These are phyloP conservation scores for Rhizoctonia solani DNA, from an alignment of 1,284 basidiomycete species.

Conservation along the genomic window DNA sequence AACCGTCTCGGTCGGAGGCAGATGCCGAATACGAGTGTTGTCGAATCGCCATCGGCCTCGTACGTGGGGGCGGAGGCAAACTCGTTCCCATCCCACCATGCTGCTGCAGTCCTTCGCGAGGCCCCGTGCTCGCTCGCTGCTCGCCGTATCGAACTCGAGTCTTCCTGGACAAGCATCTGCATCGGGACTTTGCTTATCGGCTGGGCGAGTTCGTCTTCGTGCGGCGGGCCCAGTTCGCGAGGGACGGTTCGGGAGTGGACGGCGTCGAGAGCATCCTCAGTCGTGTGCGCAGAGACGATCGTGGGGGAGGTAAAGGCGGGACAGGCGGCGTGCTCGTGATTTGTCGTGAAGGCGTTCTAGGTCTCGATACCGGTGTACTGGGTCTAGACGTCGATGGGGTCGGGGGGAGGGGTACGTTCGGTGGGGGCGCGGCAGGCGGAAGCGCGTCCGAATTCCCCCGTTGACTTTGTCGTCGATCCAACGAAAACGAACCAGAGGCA, in stretches of 20 bases:
- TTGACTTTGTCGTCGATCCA: slow-evolving; percentile 12
- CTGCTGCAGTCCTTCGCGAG: neutral
- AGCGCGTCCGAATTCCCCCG: neutral
- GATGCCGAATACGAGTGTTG: slow-evolving; percentile 24
- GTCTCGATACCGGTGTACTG: slow-evolving; percentile 20
- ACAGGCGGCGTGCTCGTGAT: neutral
- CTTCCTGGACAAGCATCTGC: slow-evolving; percentile 18
- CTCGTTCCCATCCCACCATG: slow-evolving; percentile 3
- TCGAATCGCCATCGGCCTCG: neutral
- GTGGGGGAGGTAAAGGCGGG: neutral
- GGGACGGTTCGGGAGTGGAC: slow-evolving; percentile 23
- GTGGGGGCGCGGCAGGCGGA: slow-evolving; percentile 17
- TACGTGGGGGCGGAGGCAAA: slow-evolving; percentile 22
- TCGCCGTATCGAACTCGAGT: slow-evolving; percentile 7
- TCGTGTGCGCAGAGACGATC: slow-evolving; percentile 15
- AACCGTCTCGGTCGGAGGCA: slow-evolving; percentile 10
- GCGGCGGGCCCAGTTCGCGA: slow-evolving; percentile 6
- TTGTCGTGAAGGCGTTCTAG: slow-evolving; percentile 10
- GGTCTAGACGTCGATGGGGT: neutral
- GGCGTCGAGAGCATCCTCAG: slow-evolving; percentile 27
- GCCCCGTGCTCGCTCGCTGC: neutral
- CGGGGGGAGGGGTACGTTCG: slow-evolving; percentile 16
- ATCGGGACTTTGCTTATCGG: slow-evolving; percentile 30
- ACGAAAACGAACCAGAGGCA: neutral
- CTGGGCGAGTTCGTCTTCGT: slow-evolving; percentile 13